phyloP scores from a whole-genome alignment of 495 filamentous ascomycete species.

The Daldinia loculata region DNA sequence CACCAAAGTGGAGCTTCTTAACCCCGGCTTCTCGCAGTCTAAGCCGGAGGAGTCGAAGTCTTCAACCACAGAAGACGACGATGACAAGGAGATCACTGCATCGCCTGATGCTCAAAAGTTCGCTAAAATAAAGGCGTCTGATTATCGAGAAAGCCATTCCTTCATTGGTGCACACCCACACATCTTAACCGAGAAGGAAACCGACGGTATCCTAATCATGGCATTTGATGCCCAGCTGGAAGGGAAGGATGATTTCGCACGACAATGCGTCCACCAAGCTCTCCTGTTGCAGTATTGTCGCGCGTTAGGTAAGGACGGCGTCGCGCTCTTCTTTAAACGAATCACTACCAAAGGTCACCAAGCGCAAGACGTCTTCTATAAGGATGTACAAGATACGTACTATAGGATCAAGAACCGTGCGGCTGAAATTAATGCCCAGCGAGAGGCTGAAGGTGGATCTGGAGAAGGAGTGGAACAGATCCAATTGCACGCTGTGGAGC shows the following conservation, averaged over 20 bases:
- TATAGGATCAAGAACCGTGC: conserved; percentile 78
- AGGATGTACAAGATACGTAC: conserved; percentile 91
- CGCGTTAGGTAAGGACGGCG: conserved; percentile 85
- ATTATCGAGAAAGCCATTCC: conserved; percentile 74
- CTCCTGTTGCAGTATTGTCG: conserved; percentile 94
- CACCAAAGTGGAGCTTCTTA: conserved; percentile 79
- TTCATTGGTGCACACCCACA: conserved; percentile 79
- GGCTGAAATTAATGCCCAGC: conserved; percentile 74
- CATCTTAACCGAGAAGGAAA: conserved; percentile 86
- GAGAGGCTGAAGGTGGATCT: conserved; percentile 70
- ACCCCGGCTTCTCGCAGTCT: conserved; percentile 62
- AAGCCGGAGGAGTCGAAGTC: conserved; percentile 36
- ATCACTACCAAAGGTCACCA: conserved; percentile 92
- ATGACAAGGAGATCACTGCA: conserved; percentile 77
- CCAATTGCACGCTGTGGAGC: conserved; percentile 95
- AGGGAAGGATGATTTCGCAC: conserved; percentile 76
- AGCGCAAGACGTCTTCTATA: conserved; percentile 88
- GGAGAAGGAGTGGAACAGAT: conserved; percentile 90
- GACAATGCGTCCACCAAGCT: conserved; percentile 93
- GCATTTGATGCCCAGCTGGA: conserved; percentile 87
- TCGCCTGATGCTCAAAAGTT: conserved; percentile 81
- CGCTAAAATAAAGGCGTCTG: conserved; percentile 75
- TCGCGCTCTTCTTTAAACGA: conserved; percentile 93
- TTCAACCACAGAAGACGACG: conserved; percentile 61
- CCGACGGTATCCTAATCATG: conserved; percentile 87